Percentiles rank a stretch among this genome's conserved stretches.
Evolutionary conservation across 1,284 basidiomycete genomes (phyloP).

Genomic region (Taiwanofungus camphoratus): DNA sequence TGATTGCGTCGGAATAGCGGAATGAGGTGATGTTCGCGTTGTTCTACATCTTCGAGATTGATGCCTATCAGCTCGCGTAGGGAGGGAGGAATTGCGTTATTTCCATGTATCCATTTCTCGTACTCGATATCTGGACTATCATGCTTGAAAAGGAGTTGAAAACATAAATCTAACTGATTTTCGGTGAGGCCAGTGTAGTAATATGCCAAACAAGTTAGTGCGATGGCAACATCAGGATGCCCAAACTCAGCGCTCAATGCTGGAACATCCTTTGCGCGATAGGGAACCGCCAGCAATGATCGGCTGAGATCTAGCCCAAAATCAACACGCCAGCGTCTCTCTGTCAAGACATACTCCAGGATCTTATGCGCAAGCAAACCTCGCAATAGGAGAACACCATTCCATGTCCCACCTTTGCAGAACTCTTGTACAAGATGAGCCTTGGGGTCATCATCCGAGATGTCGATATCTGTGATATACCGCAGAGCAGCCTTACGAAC

Average conservation of each 20-base stretch:
- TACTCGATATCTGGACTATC: slow-evolving; percentile 43
- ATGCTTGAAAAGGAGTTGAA: slow-evolving; percentile 36
- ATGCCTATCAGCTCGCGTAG: slow-evolving; percentile 35
- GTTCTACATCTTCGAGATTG: slow-evolving; percentile 37
- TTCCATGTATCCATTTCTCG: slow-evolving; percentile 32
- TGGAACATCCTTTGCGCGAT: slow-evolving; percentile 48
- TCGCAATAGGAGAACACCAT: slow-evolving; percentile 34
- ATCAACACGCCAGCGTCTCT: slow-evolving; percentile 47
- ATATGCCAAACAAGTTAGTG: slow-evolving; percentile 46
- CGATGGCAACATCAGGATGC: slow-evolving; percentile 45
- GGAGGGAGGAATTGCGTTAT: slow-evolving; percentile 28
- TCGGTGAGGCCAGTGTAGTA: slow-evolving; percentile 43
- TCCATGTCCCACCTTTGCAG: slow-evolving; percentile 21
- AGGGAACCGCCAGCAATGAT: slow-evolving; percentile 47
- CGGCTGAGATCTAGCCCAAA: slow-evolving; percentile 42
- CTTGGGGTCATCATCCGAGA: slow-evolving; percentile 1
- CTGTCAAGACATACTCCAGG: slow-evolving; percentile 34
- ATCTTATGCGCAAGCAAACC: slow-evolving; percentile 41
- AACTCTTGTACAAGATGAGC: slow-evolving; percentile 13
- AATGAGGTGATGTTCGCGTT: slow-evolving; percentile 35
- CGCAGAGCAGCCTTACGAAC: slow-evolving; percentile 8
- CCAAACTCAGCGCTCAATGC: slow-evolving; percentile 47
- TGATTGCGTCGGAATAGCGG: slow-evolving; percentile 34
- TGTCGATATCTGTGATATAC: slow-evolving; percentile 8
- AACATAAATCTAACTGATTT: slow-evolving; percentile 34